phyloP scores from a whole-genome alignment of 805 yeast species.

The Spathaspora girioi region DNA sequence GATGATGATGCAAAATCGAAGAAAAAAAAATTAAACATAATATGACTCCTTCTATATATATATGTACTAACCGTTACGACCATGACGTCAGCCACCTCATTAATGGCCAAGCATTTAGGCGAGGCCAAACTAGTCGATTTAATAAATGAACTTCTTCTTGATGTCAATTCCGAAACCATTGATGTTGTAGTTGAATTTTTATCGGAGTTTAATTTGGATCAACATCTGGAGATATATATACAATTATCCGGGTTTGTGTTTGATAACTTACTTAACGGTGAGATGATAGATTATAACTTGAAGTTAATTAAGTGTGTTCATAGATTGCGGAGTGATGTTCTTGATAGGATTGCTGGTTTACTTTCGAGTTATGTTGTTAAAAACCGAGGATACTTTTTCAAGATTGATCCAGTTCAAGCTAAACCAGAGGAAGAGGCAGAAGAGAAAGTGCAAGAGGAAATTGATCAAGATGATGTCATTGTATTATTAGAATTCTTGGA shows the following conservation, averaged over 20 bases:
- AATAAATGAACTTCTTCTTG: slow-evolving; percentile 15
- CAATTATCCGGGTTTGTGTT: neutral
- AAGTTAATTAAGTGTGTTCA: slow-evolving; percentile 14
- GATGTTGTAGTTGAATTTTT: slow-evolving; percentile 23
- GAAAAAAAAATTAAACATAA: neutral
- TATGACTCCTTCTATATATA: neutral
- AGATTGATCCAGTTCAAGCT: neutral
- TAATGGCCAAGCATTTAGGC: slow-evolving; percentile 23
- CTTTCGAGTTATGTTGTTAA: neutral
- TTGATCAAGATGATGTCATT: slow-evolving; percentile 10
- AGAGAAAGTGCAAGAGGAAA: neutral
- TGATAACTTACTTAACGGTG: neutral
- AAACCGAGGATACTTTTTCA: slow-evolving; percentile 2
- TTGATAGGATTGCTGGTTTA: neutral
- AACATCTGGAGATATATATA: slow-evolving; percentile 4
- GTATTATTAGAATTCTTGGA: slow-evolving; percentile 36
- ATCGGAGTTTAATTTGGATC: slow-evolving; percentile 15
- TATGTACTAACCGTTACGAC: neutral
- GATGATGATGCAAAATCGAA: neutral
- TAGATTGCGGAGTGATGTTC: slow-evolving; percentile 11
- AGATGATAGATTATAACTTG: slow-evolving; percentile 5
- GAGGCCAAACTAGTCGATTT: slow-evolving; percentile 15
- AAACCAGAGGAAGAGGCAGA: neutral
- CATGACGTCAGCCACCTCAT: slow-evolving; percentile 11
- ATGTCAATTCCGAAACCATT: slow-evolving; percentile 15